phyloP scores from a whole-genome alignment of 352 stramenopile species.

The Phytophthora kernoviae region DNA sequence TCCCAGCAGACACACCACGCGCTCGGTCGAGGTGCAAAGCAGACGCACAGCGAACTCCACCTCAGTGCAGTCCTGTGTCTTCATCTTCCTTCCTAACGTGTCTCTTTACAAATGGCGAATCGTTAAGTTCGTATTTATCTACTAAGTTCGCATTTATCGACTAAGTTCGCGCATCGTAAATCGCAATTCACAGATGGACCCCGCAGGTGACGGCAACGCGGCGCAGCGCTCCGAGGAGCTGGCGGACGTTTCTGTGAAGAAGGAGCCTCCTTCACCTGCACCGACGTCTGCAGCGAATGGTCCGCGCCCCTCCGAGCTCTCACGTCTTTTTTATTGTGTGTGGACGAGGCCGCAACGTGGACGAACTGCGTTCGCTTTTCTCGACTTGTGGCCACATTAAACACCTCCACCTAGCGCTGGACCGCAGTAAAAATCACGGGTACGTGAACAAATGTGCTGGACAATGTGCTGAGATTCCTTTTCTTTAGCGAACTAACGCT shows the following conservation, averaged over 20 bases:
- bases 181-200: slow-evolving; percentile 12
- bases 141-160: too few relatives aligned
- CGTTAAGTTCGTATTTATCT: too few relatives aligned
- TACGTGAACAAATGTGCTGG: too few relatives aligned
- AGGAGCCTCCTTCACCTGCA: neutral
- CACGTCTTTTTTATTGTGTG: slow-evolving; percentile 77
- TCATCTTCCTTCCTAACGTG: slow-evolving; percentile 6
- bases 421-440: slow-evolving; percentile 81
- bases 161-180: neutral
- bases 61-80: slow-evolving; percentile 1
- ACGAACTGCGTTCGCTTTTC: slow-evolving; percentile 72
- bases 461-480: too few relatives aligned
- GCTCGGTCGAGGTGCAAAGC: slow-evolving; percentile 29
- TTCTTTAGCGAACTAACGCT: too few relatives aligned
- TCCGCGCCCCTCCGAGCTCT: slow-evolving; percentile 21
- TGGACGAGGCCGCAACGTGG: slow-evolving; percentile 60
- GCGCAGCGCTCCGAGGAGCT: neutral
- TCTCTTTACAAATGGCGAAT: slow-evolving; percentile 14
- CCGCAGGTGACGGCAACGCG: slow-evolving; percentile 11
- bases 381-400: slow-evolving; percentile 60
- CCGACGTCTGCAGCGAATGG: neutral
- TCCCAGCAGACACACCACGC: slow-evolving; percentile 57
- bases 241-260: neutral
- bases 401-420: slow-evolving; percentile 70
- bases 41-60: slow-evolving; percentile 48